Evolutionary conservation across 1,284 basidiomycete species (phyloP).

Genomic region (Cryptococcus sp.): DNA sequence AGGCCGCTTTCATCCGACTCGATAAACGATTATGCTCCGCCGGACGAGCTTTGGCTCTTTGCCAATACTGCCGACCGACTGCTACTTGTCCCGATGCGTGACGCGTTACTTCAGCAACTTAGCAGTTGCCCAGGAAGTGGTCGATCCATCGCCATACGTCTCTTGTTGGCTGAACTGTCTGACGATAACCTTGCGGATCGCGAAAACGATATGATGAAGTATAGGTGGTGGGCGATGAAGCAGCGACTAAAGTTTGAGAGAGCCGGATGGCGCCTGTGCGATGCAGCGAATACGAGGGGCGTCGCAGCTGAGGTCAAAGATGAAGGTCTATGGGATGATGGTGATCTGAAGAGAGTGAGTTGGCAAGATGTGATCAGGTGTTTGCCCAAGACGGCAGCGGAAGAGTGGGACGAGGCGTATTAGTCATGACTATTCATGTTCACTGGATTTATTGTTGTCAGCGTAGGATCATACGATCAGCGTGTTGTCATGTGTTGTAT

Average conservation of each 20-base stretch:
- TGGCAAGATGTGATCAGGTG: no score
- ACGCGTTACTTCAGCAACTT: not conserved
- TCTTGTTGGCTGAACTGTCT: not conserved
- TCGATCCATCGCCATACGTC: not conserved
- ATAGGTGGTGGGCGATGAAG: conserved; percentile 1
- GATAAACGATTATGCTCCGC: not conserved
- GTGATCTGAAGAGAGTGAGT: no score
- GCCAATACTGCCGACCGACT: not conserved
- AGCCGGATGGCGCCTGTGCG: not conserved
- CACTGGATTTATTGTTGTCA: no score
- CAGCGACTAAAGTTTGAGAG: not conserved
- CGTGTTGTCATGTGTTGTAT: no score
- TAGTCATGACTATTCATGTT: no score
- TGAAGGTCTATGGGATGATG: no score
- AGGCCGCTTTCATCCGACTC: not conserved
- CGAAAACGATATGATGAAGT: not conserved
- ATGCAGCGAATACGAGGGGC: no score
- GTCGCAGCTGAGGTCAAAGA: no score
- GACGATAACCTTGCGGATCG: not conserved
- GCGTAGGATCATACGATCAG: no score
- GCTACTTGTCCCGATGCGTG: not conserved
- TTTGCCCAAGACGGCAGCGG: no score
- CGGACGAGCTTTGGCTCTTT: conserved; percentile 7
- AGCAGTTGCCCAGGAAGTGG: not conserved
- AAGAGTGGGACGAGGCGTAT: no score